phyloP scores from a whole-genome alignment of 177 flowering plant genomes.

The Tripterygium wilfordii region DNA sequence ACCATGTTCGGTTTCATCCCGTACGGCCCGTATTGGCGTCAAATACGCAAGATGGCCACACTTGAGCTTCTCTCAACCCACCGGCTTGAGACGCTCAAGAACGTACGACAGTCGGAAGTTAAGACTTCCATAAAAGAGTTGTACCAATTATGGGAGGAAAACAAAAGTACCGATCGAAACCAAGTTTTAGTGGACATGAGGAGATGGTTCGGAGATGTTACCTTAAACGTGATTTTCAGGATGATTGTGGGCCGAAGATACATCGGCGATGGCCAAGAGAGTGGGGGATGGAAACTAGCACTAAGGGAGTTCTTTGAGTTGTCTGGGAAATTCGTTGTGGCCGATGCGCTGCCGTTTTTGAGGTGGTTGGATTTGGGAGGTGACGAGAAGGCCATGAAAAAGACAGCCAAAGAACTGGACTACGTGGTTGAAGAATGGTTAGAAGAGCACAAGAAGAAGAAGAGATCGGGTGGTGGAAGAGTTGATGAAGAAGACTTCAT shows the following conservation, averaged over 20 bases:
- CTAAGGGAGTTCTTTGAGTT: slow-evolving; percentile 8
- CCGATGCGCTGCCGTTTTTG: slow-evolving; percentile 14
- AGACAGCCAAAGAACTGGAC: slow-evolving; percentile 11
- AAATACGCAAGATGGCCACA: slow-evolving; percentile 18
- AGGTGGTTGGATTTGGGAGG: slow-evolving; percentile 16
- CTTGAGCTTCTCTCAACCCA: slow-evolving; percentile 21
- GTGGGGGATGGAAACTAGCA: neutral
- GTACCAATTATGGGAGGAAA: too few species aligned
- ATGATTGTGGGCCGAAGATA: slow-evolving; percentile 17
- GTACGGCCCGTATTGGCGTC: slow-evolving; percentile 26
- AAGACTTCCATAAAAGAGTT: too few species aligned
- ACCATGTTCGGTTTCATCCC: slow-evolving; percentile 22
- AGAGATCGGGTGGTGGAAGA: neutral
- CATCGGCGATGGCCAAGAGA: neutral
- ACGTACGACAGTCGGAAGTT: slow-evolving; percentile 12
- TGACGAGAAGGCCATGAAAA: slow-evolving; percentile 11
- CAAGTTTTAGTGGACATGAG: slow-evolving; percentile 23
- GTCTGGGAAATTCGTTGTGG: slow-evolving; percentile 5
- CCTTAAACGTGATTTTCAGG: slow-evolving; percentile 12
- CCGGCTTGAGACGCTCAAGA: slow-evolving; percentile 15
- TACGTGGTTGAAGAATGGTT: slow-evolving; percentile 4
- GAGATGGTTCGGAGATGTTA: slow-evolving; percentile 18
- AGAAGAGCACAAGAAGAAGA: slow-evolving; percentile 8
- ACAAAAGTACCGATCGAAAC: neutral
- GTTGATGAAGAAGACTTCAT: slow-evolving; percentile 11